phyloP scores from a whole-genome alignment of 2,329 filamentous ascomycete genomes.

The Clonostachys solani region DNA sequence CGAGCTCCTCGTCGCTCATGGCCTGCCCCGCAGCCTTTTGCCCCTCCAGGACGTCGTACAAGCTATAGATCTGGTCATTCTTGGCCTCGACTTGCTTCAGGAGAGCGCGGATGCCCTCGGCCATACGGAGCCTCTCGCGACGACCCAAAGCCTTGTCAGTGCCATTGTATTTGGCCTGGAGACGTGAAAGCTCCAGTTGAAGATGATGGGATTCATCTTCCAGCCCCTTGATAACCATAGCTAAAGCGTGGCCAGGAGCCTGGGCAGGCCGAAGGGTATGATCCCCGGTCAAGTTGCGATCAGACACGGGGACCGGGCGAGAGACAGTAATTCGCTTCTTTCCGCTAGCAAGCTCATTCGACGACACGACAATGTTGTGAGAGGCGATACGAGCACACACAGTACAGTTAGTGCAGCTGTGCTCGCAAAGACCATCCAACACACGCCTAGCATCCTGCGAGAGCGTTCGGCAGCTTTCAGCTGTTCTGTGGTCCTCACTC shows the following conservation, averaged over 20 bases:
- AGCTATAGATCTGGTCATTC: constrained; percentile 73
- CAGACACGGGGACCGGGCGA: constrained; percentile 63
- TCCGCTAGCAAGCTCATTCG: constrained; percentile 28
- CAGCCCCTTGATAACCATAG: constrained; percentile 77
- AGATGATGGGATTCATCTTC: constrained; percentile 77
- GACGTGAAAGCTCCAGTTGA: constrained; percentile 61
- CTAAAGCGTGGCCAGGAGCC: constrained; percentile 67
- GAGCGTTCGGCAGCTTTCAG: constrained; percentile 36
- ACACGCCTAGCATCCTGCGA: constrained; percentile 48
- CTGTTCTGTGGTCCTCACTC: constrained; percentile 4
- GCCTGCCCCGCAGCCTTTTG: constrained; percentile 63
- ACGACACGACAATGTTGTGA: constrained; percentile 30
- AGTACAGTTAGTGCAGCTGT: constrained; percentile 52
- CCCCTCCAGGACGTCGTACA: constrained; percentile 81
- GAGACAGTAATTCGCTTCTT: constrained; percentile 59
- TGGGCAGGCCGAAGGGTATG: constrained; percentile 63
- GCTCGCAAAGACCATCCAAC: constrained; percentile 47
- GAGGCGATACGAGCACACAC: constrained; percentile 51
- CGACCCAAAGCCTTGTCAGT: constrained; percentile 65
- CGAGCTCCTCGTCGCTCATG: constrained; percentile 59
- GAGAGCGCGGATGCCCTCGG: constrained; percentile 56
- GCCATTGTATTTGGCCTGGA: constrained; percentile 58
- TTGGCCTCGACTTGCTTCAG: constrained; percentile 66
- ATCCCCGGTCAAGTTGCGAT: constrained; percentile 48
- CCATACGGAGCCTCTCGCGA: constrained; percentile 57